Percentiles rank a stretch among this genome's conserved stretches.
Evolutionary conservation across 2,329 filamentous ascomycete species (phyloP).

Genomic region (Trichoderma atrobrunneum): DNA sequence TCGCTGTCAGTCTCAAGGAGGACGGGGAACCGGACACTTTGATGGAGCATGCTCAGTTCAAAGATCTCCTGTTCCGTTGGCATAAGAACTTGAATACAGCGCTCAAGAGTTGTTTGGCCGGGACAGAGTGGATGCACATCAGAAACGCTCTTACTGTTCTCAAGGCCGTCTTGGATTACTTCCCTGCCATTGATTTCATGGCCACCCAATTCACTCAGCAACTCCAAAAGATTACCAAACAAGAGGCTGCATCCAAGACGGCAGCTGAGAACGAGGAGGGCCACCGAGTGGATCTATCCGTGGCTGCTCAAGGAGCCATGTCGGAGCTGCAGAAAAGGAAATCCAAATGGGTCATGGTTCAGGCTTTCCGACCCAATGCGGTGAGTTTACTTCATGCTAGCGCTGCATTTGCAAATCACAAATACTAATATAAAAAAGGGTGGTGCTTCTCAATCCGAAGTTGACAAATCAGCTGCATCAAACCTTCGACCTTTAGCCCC

Average conservation of each 20-base stretch:
- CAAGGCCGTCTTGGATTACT: slow-evolving; percentile 74
- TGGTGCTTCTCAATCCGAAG: slow-evolving; percentile 29
- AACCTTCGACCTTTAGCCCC: slow-evolving; percentile 57
- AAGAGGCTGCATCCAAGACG: slow-evolving; percentile 54
- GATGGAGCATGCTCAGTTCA: slow-evolving; percentile 82
- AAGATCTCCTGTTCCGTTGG: slow-evolving; percentile 83
- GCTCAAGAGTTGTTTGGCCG: slow-evolving; percentile 75
- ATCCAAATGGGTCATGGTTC: slow-evolving; percentile 69
- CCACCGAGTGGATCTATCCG: slow-evolving; percentile 69
- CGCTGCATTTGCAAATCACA: background rate
- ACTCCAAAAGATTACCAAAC: slow-evolving; percentile 62
- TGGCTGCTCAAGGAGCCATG: slow-evolving; percentile 68
- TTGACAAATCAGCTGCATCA: slow-evolving; percentile 33
- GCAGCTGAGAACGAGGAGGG: slow-evolving; percentile 51
- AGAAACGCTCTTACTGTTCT: slow-evolving; percentile 90
- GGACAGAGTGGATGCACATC: slow-evolving; percentile 95
- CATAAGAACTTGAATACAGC: slow-evolving; percentile 78
- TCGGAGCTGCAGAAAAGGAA: slow-evolving; percentile 67
- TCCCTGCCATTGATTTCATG: slow-evolving; percentile 89
- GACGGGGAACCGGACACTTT: slow-evolving; percentile 65
- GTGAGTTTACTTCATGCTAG: slow-evolving; percentile 39
- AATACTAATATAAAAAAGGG: slow-evolving; percentile 28
- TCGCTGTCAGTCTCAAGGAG: slow-evolving; percentile 69
- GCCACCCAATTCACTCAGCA: slow-evolving; percentile 64
- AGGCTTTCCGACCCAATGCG: slow-evolving; percentile 65